Percentiles rank a stretch among this genome's conserved stretches.
Conservation (phyloP, 495 filamentous ascomycete species). For the Aspergillus biplanus region DNA sequence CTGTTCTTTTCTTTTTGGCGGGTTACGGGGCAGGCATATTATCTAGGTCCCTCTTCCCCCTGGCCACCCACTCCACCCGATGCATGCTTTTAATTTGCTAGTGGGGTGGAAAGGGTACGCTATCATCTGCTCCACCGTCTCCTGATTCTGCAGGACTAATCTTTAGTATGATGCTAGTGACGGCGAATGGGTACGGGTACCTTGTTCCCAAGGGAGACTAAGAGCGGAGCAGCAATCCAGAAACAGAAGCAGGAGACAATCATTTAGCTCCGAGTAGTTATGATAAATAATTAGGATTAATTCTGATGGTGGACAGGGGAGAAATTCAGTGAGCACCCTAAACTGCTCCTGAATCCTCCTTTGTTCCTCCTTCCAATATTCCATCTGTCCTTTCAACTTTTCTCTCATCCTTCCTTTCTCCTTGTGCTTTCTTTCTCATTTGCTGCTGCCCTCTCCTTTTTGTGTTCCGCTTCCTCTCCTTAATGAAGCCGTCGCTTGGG, state of each 20-base stretch:
- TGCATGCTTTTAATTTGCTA: slow-evolving; percentile 12
- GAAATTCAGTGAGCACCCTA: background rate
- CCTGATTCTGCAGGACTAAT: slow-evolving; percentile 24
- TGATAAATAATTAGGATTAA: background rate
- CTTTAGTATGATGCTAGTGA: slow-evolving; percentile 11
- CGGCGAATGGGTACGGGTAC: slow-evolving; percentile 12
- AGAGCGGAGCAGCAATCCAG: slow-evolving; percentile 8
- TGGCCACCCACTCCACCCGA: slow-evolving; percentile 9
- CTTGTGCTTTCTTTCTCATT: slow-evolving; percentile 1
- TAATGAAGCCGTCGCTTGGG: slow-evolving; percentile 7
- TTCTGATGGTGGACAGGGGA: background rate
- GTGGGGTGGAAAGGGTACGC: slow-evolving; percentile 10
- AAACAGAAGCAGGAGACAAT: slow-evolving; percentile 6
- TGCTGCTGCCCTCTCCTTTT: slow-evolving; percentile 13
- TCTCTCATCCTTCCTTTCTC: slow-evolving; percentile 15
- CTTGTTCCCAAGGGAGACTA: slow-evolving; percentile 10
- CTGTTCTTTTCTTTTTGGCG: background rate
- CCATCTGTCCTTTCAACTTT: slow-evolving; percentile 7
- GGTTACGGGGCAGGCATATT: background rate
- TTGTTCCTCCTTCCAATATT: slow-evolving; percentile 15
- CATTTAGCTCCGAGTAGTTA: background rate
- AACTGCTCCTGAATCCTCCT: slow-evolving; percentile 5
- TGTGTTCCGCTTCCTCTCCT: slow-evolving; percentile 7
- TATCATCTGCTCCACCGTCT: slow-evolving; percentile 19
- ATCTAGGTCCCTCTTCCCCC: background rate